These are phyloP conservation scores for Coemansia sp. DNA, from an alignment of 192 early-diverging fungal genomes.

Conservation along the genomic window DNA sequence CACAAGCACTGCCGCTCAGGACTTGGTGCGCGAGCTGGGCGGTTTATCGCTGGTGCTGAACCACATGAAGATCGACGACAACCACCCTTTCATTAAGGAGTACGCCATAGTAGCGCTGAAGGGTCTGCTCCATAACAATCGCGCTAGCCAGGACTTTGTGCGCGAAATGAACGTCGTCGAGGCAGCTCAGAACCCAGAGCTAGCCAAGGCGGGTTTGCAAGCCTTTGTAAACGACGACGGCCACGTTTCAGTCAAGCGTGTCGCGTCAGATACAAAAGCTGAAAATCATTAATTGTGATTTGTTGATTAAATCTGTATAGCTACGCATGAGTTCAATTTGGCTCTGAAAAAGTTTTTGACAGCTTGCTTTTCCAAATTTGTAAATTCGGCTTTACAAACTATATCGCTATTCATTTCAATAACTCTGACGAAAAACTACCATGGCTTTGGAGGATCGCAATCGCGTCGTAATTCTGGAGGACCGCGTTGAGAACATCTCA, in stretches of 20 bases:
- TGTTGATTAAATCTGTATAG: neutral
- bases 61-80: constrained; percentile 53
- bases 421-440: neutral
- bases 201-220: constrained; percentile 17
- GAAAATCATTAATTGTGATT: neutral
- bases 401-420: neutral
- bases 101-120: constrained; percentile 47
- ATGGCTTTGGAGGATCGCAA: constrained; percentile 54
- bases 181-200: constrained; percentile 13
- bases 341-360: constrained; percentile 4
- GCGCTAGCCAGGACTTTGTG: constrained; percentile 39
- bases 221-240: constrained; percentile 9
- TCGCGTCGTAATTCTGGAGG: constrained; percentile 51
- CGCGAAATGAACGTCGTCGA: constrained; percentile 23
- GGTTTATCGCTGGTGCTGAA: constrained; percentile 49
- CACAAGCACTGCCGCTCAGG: constrained; percentile 26
- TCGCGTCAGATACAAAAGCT: neutral
- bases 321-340: neutral
- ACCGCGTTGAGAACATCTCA: constrained; percentile 55
- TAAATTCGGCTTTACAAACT: neutral
- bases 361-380: neutral
- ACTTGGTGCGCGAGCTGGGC: constrained; percentile 40
- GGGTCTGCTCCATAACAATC: constrained; percentile 36
- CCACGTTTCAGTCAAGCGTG: neutral
- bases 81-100: constrained; percentile 54